Conservation (phyloP, 2,329 filamentous ascomycete species). For the Fusarium penzigii region DNA sequence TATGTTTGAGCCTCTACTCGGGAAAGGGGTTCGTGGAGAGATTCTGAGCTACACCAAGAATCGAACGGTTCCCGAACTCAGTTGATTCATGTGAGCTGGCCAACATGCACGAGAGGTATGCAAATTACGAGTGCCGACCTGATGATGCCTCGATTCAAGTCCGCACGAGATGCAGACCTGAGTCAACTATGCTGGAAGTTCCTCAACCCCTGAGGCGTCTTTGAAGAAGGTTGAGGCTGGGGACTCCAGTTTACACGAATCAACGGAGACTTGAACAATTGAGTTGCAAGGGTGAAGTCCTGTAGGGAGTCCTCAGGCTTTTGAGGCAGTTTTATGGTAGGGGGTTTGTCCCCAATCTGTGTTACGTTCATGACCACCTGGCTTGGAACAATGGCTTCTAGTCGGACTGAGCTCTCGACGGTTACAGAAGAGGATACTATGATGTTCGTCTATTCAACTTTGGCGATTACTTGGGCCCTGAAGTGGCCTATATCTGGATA, state of each 20-base stretch:
- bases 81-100: conserved; percentile 37
- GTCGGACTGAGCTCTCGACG: too few relatives aligned
- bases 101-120: conserved; percentile 35
- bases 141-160: conserved; percentile 11
- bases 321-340: too few relatives aligned
- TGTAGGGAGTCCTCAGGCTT: too few relatives aligned
- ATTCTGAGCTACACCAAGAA: conserved; percentile 9
- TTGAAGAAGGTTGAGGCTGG: neutral
- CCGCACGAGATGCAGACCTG: conserved; percentile 15
- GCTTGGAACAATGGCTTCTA: too few relatives aligned
- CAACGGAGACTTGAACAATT: neutral
- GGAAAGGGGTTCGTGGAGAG: conserved; percentile 8
- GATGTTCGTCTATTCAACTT: too few relatives aligned
- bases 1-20: too few relatives aligned
- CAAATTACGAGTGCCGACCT: conserved; percentile 27
- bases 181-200: conserved; percentile 12
- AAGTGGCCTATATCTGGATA: too few relatives aligned
- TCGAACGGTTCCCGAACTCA: conserved; percentile 10
- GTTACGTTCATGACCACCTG: too few relatives aligned
- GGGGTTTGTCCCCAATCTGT: too few relatives aligned
- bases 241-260: neutral
- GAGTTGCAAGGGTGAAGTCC: too few relatives aligned
- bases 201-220: conserved; percentile 5
- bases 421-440: too few relatives aligned
- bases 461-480: too few relatives aligned